Evolutionary conservation across 306 rosid genomes (phyloP), one percentile per base, ranked within the genome.

Genomic region (Cicer judaicum): DNA sequence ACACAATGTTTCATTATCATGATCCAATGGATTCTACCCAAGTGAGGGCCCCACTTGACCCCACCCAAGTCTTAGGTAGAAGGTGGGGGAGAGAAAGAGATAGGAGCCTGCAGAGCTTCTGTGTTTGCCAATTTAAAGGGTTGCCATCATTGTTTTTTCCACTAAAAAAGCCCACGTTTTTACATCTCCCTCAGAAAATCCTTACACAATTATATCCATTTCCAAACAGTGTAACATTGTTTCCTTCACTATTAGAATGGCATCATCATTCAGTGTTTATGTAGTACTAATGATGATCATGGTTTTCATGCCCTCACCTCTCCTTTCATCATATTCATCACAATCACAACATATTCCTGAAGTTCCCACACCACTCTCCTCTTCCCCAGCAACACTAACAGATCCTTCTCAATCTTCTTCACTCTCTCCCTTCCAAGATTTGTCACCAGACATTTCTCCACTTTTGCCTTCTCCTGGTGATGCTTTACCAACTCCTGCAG

Each of bases 371-470:
- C 80, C 75, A 59, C 80, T 78, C 72, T 71, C 86, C 1, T 72
- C 90, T 63, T 84, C 90, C 21, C 87, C 92, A 53, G 50, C 88
- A 66, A 29, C 82, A 70, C 6, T 78, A 57, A 40, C 81, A 68
- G 84, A 53, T 39, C 63, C 86, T 67, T 76, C 83, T 68, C 66
- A 77, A 46, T 78, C 80, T 38, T 77, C 82, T 66, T 73, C 84
- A 29, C 68, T 62, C 1, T 55, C 86, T 38, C 83, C 91, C 68
- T 69, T 78, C 68, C 90, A 87, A 87, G 83, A 70, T 8, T 60
- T 91, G 39, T 85, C 97, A 29, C 93, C 97, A 5, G 98, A 93
- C 14, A 91, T 93, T 83, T 78, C 92, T 80, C 98, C 97, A 47
- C 88, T 93, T 42, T 68, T 93, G 78, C 98, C 98, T 52, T 89